Percentiles rank a stretch among this genome's conserved stretches.
Conservation (phyloP, 2,329 filamentous ascomycete genomes). For the Colletotrichum shisoi region DNA sequence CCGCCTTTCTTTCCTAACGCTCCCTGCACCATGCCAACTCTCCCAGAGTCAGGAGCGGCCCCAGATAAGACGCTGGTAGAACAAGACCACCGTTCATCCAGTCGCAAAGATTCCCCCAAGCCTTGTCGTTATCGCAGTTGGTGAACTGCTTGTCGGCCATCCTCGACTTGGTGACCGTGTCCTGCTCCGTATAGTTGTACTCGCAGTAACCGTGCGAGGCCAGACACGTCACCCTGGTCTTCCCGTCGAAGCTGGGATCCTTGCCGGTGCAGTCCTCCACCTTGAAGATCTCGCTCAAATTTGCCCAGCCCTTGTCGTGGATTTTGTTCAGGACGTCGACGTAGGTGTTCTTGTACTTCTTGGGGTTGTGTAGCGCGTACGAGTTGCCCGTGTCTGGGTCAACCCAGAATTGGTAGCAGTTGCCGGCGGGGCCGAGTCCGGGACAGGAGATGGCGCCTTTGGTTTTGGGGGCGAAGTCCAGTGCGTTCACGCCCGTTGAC, state of each 20-base stretch:
- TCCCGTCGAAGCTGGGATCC: constrained; percentile 40
- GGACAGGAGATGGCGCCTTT: constrained; percentile 35
- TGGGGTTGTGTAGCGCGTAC: constrained; percentile 43
- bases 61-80: constrained; percentile 43
- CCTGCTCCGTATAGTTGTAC: constrained; percentile 39
- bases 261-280: constrained; percentile 42
- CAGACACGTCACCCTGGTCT: constrained; percentile 41
- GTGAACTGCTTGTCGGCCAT: constrained; percentile 39
- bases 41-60: constrained; percentile 38
- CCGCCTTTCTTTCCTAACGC: not conserved
- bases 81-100: constrained; percentile 40
- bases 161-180: constrained; percentile 12
- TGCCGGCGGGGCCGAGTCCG: constrained; percentile 22
- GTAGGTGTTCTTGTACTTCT: constrained; percentile 41
- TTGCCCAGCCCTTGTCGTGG: constrained; percentile 42
- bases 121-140: constrained; percentile 41
- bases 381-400: constrained; percentile 41
- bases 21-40: constrained; percentile 21
- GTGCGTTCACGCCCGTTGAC: constrained; percentile 41
- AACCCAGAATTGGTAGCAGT: constrained; percentile 42
- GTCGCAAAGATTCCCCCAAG: constrained; percentile 41
- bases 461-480: constrained; percentile 39
- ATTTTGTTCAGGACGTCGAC: constrained; percentile 41
- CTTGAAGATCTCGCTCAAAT: constrained; percentile 42
- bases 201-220: constrained; percentile 43